Evolutionary conservation across 495 filamentous ascomycete species (phyloP).

Genomic region (Terfezia claveryi): DNA sequence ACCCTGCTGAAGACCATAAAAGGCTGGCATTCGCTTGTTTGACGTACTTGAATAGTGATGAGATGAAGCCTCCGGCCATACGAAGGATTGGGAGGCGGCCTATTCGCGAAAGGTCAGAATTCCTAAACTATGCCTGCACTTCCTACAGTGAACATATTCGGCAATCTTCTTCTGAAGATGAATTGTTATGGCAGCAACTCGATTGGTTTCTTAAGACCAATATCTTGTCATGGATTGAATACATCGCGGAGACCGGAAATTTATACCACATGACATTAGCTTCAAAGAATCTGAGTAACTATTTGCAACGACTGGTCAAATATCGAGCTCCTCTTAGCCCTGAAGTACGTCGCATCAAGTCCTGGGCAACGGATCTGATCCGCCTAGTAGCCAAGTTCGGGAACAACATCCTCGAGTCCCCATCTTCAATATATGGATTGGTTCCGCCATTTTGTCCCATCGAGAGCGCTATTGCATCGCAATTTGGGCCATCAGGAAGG

Average conservation of each 20-base stretch:
- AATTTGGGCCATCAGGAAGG: too few species aligned
- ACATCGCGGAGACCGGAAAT: not conserved
- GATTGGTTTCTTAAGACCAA: constrained; percentile 1
- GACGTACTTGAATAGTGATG: constrained; percentile 2
- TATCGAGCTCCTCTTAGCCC: too few species aligned
- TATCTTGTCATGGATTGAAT: constrained; percentile 2
- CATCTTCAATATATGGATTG: not conserved
- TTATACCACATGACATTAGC: not conserved
- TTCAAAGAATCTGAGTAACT: not conserved
- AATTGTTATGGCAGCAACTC: not conserved
- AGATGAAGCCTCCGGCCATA: not conserved
- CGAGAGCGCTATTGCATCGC: too few species aligned
- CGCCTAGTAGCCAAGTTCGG: constrained; percentile 6
- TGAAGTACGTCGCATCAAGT: too few species aligned
- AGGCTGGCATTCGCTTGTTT: constrained; percentile 6
- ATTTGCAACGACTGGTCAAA: too few species aligned
- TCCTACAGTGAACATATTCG: not conserved
- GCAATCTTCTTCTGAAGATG: not conserved
- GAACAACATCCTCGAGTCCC: not conserved
- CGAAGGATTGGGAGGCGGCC: not conserved
- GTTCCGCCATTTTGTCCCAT: constrained; percentile 5
- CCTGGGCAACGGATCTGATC: constrained; percentile 24
- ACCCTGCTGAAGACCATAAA: constrained; percentile 10
- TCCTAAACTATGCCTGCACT: not conserved
- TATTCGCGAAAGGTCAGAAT: not conserved